Conservation (phyloP, 1,139 yeast species). For the Yamadazyma songkhlaensis region DNA sequence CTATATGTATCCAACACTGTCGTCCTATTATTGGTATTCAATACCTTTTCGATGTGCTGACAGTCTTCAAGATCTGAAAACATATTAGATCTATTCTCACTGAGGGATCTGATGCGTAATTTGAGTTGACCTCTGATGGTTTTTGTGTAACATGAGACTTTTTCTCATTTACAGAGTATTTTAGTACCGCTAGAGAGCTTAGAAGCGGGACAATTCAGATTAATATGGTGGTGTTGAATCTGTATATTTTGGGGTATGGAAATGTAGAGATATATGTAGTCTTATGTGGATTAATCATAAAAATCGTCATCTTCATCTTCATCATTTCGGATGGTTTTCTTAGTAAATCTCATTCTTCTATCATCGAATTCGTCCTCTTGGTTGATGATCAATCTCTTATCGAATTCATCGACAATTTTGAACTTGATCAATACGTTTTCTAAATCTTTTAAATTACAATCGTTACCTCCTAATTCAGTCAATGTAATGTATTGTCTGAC, state of each 20-base stretch:
- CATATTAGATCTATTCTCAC: slow-evolving; percentile 5
- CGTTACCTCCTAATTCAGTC: slow-evolving; percentile 80
- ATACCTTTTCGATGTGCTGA: slow-evolving; percentile 51
- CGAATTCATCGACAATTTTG: slow-evolving; percentile 63
- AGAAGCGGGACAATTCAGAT: too few species aligned
- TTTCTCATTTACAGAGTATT: too few species aligned
- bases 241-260: too few species aligned
- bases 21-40: slow-evolving; percentile 53
- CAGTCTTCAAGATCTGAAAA: slow-evolving; percentile 38
- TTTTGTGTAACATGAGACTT: not conserved
- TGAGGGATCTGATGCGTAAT: slow-evolving; percentile 3
- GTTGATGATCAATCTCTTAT: slow-evolving; percentile 63
- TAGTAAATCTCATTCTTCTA: slow-evolving; percentile 50
- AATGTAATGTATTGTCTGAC: slow-evolving; percentile 77
- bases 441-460: slow-evolving; percentile 63
- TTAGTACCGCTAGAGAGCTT: too few species aligned
- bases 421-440: slow-evolving; percentile 66
- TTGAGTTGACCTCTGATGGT: not conserved
- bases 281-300: too few species aligned
- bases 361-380: slow-evolving; percentile 52
- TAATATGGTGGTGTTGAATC: too few species aligned
- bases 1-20: slow-evolving; percentile 57
- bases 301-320: slow-evolving; percentile 39
- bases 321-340: slow-evolving; percentile 47
- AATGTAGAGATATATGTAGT: too few species aligned